These are phyloP conservation scores for Pascua guehoae DNA, from an alignment of 1,284 basidiomycete genomes.

Conservation along the genomic window DNA sequence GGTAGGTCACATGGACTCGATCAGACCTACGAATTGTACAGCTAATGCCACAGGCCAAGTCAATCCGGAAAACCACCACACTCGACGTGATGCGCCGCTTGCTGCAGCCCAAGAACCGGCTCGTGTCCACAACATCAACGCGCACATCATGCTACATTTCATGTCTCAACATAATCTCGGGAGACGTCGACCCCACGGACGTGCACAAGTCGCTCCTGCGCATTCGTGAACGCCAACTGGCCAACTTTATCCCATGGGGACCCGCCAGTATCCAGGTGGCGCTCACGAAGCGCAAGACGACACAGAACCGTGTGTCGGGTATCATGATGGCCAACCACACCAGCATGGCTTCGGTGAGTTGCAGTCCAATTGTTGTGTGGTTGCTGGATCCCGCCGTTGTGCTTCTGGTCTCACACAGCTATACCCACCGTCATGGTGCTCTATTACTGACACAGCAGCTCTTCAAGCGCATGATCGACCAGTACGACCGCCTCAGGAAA, in stretches of 20 bases:
- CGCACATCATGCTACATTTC: slow-evolving; percentile 95
- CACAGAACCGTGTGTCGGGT: slow-evolving; percentile 94
- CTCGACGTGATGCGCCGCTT: slow-evolving; percentile 98
- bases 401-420: too few species aligned
- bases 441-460: slow-evolving; percentile 55
- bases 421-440: too few species aligned
- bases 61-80: slow-evolving; percentile 88
- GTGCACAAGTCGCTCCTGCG: slow-evolving; percentile 96
- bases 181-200: slow-evolving; percentile 96
- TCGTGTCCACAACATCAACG: slow-evolving; percentile 91
- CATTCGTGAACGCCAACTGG: slow-evolving; percentile 92
- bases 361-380: too few species aligned
- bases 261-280: slow-evolving; percentile 98
- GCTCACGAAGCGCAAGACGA: slow-evolving; percentile 80
- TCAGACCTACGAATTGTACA: neutral
- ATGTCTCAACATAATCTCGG: slow-evolving; percentile 97
- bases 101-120: slow-evolving; percentile 95
- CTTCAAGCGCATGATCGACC: slow-evolving; percentile 93
- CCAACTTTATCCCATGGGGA: slow-evolving; percentile 99
- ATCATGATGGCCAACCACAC: slow-evolving; percentile 99
- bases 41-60: slow-evolving; percentile 61
- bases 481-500: slow-evolving; percentile 83
- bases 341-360: slow-evolving; percentile 82
- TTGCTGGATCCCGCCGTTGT: too few species aligned
- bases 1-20: slow-evolving; percentile 50